Evolutionary conservation across 164 flowering plant species (phyloP).

Genomic region (Vitis rotundifolia): DNA sequence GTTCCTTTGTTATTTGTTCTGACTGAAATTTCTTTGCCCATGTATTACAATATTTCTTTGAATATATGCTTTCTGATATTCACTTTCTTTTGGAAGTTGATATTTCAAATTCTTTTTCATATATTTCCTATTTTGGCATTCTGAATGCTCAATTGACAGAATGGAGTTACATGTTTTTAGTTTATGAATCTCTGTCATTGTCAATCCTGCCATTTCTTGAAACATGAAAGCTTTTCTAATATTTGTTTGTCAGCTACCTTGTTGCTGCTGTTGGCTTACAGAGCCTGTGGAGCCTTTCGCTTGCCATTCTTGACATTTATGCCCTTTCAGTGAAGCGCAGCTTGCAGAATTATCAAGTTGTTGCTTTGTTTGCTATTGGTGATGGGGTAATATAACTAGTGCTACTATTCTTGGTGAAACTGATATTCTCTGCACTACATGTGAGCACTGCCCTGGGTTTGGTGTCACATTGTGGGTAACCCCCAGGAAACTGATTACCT

Average conservation of each 20-base stretch:
- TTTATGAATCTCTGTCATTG: neutral
- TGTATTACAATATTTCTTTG: too few relatives aligned
- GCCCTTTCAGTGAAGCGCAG: slow-evolving; percentile 47
- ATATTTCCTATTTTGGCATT: neutral
- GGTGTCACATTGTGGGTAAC: too few relatives aligned
- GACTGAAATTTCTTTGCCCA: too few relatives aligned
- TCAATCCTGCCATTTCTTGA: neutral
- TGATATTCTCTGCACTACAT: too few relatives aligned
- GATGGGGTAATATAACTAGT: slow-evolving; percentile 60
- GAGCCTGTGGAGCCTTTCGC: slow-evolving; percentile 56
- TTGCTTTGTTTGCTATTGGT: slow-evolving; percentile 48
- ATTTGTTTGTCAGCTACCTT: slow-evolving; percentile 47
- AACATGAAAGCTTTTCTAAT: slow-evolving; percentile 6
- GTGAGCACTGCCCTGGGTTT: too few relatives aligned
- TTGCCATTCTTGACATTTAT: too few relatives aligned
- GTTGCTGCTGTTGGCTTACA: slow-evolving; percentile 67
- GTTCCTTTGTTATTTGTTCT: too few relatives aligned
- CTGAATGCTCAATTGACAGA: neutral
- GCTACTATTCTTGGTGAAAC: neutral
- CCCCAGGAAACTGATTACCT: neutral
- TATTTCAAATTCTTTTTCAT: too few relatives aligned
- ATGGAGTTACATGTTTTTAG: neutral
- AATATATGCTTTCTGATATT: too few relatives aligned
- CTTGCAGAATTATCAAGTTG: slow-evolving; percentile 37
- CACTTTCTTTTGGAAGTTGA: too few relatives aligned